phyloP scores from a whole-genome alignment of 23 red algal species.

The Gracilariopsis chorda region DNA sequence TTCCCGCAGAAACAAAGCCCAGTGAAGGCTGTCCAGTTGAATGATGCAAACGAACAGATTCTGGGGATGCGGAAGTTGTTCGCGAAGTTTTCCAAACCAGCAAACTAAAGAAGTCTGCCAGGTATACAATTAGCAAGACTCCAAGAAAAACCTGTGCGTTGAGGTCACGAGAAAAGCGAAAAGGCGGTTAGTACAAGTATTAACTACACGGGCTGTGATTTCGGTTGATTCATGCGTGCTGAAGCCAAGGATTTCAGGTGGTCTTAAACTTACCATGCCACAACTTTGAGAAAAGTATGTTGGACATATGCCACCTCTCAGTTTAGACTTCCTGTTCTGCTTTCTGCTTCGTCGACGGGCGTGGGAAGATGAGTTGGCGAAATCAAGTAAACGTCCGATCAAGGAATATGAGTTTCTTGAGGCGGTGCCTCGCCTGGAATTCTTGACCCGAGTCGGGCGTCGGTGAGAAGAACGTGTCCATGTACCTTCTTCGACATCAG shows the following conservation, averaged over 20 bases:
- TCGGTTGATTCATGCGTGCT: no score
- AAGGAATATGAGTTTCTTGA: neutral
- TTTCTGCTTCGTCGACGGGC: neutral
- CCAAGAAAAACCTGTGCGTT: constrained; percentile 36
- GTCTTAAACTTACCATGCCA: constrained; percentile 26
- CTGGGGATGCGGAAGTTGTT: neutral
- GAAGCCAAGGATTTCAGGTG: no score
- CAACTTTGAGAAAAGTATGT: neutral
- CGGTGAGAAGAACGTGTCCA: neutral
- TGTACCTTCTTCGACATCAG: neutral
- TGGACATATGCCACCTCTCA: neutral
- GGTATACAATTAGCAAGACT: constrained; percentile 39
- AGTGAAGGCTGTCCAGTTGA: neutral
- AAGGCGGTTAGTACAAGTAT: no score
- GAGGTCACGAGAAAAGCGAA: neutral
- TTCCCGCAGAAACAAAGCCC: neutral
- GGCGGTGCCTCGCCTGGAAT: neutral
- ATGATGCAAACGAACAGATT: neutral
- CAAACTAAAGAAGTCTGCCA: constrained; percentile 51
- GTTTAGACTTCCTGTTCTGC: constrained; percentile 15
- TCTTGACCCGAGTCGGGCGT: neutral
- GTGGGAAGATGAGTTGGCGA: neutral
- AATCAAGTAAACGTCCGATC: neutral
- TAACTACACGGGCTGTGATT: no score
- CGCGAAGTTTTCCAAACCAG: neutral